Base-by-base conservation (phyloP, 768 basidiomycete genomes). In the Naganishia onofrii region DNA sequence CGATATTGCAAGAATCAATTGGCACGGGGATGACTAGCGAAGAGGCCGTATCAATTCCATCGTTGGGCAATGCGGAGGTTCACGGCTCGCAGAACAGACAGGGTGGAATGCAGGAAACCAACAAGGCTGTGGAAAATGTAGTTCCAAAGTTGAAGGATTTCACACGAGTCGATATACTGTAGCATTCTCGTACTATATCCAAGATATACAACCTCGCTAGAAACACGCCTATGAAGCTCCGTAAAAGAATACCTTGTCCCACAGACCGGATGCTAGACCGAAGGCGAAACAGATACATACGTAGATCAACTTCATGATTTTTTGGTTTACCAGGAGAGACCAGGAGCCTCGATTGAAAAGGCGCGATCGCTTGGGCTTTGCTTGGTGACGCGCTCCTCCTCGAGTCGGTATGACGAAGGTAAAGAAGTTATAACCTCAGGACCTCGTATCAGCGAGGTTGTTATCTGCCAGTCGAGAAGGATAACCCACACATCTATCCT, bases 1-100 rank as follows among this genome's bases (percentile, higher is more conserved):
- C 42, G 38, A 63, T 63, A 63, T 44, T 63, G 60, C 60, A 46
- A 23, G 13, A 44, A 21, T 63, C 60, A 8, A 38, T 17, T 3
- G 19, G 12, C 3, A 34, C n/a, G 4, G 60, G 8, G 5, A 17
- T 10, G 8, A 2, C 17, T 2, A 17, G 23, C n/a, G 17, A 28
- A 10, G 28, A 17, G 6, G 48, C 23, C n/a, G n/a, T n/a, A 12
- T 26, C 23, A 3, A 4, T n/a, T 51, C 7, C 48, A 1, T 51
- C 21, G n/a, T 23, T 26, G 6, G 48, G 3, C 48, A n/a, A 51
- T 51, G 12, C 48, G 48, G 7, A 23, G 3, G 21, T 23, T n/a
- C 48, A 42, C 9, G 42, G 13, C 5, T 17, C 15, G 8, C 42
- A 7, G 42, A 2, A 42, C 42, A 15, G 7, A 17, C 8, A 17